Base-by-base conservation (phyloP, 2,329 filamentous ascomycete genomes). In the Aspergillus pseudoviridinutans region DNA sequence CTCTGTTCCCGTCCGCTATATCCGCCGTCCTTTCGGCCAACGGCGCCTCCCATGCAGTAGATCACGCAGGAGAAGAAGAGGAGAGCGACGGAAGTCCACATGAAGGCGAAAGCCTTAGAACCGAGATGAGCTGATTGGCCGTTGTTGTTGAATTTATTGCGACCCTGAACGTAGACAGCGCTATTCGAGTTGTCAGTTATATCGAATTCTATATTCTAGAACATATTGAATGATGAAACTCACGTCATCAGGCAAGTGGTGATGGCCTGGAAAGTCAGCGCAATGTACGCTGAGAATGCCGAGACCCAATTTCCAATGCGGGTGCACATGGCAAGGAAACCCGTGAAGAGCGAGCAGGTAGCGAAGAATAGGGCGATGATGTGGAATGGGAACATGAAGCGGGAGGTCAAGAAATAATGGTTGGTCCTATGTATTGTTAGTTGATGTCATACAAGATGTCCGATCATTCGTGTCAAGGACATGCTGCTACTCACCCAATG, bases 331-430 rank as follows among this genome's bases (percentile, higher is more conserved):
- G 78, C 75, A 55, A 80, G 64, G 8, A 79, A 64, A 8, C 81
- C 79, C 28, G 74, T 74, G 58, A 81, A 69, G 17, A 82, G 72
- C 2, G 78, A 75, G 55, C 70, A 61, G 14, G 77, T 74, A 49
- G 71, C 84, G 73, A 96, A 94, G 80, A 96, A 86, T 41, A 97
- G 83, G 20, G 87, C 85, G 64, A 97, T 87, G 56, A 97, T 79
- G 78, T 90, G 90, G 76, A 96, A 94, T 41, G 92, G 91, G 84
- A 93, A 97, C 74, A 91, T 89, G 79, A 97, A 96, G 44, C 93
- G 86, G 78, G 91, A 95, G 71, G 94, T 82, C 76, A 92, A 91
- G 78, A 83, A 97, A 80, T 87, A 96, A 61, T 80, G 84, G 64
- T 86, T 80, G 9, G 78, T 76, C 41, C 88, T 80, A 57, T 9